phyloP scores from a whole-genome alignment of 345 rosid genomes.

The Boechera stricta region DNA sequence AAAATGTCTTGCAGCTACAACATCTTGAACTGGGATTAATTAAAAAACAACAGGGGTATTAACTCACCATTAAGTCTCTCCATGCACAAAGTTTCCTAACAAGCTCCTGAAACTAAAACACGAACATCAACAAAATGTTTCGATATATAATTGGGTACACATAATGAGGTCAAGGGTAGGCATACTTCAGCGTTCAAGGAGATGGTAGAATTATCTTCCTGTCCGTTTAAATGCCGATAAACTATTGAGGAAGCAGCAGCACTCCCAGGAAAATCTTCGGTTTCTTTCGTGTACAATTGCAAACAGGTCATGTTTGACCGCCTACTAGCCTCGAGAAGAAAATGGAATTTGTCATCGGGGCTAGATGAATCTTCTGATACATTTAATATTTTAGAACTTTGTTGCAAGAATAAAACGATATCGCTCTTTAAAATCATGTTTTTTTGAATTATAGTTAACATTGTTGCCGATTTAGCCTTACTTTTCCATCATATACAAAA shows the following conservation, averaged over 20 bases:
- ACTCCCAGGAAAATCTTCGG: conserved; percentile 78
- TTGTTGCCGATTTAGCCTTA: background rate
- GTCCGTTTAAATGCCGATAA: conserved; percentile 67
- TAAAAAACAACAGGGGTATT: background rate
- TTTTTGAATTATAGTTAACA: background rate
- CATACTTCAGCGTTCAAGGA: conserved; percentile 65
- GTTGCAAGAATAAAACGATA: conserved; percentile 38
- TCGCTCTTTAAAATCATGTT: conserved; percentile 13
- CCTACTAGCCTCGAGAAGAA: conserved; percentile 84
- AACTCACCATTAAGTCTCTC: conserved; percentile 94
- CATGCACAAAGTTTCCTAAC: conserved; percentile 85
- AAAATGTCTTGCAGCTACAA: background rate
- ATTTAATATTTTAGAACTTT: conserved; percentile 53
- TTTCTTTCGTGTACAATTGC: conserved; percentile 79
- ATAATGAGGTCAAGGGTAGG: conserved; percentile 1
- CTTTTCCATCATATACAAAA: conserved; percentile 13
- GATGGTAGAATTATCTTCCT: conserved; percentile 51
- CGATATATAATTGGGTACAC: background rate
- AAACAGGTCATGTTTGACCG: conserved; percentile 84
- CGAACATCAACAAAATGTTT: conserved; percentile 16
- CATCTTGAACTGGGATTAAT: background rate
- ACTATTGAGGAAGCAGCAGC: conserved; percentile 81
- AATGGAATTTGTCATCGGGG: conserved; percentile 64
- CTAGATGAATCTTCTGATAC: conserved; percentile 74
- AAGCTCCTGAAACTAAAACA: conserved; percentile 66